These are phyloP conservation scores for Fusarium piperis DNA, from an alignment of 2,329 filamentous ascomycete species.

Conservation along the genomic window DNA sequence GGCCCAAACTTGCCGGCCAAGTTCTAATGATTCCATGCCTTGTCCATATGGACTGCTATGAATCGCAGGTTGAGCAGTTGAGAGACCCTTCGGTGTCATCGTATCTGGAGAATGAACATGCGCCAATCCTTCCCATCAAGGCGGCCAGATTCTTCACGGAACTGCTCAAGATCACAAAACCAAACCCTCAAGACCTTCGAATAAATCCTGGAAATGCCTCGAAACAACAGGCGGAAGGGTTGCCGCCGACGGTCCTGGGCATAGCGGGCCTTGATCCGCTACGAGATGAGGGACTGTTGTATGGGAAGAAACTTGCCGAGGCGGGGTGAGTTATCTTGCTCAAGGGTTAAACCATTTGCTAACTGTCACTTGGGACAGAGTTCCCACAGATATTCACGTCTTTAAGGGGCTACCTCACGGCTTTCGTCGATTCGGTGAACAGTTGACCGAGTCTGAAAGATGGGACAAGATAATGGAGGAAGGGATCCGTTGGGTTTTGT, in stretches of 20 bases:
- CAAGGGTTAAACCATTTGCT: background rate
- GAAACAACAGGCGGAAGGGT: constrained; percentile 46
- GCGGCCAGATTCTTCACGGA: background rate
- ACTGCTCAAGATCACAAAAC: background rate
- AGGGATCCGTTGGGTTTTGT: constrained; percentile 27
- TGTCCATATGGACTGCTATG: constrained; percentile 27
- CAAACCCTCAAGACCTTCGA: background rate
- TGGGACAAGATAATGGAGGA: constrained; percentile 1
- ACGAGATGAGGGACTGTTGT: constrained; percentile 59
- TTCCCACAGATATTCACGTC: background rate
- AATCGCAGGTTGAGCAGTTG: constrained; percentile 47
- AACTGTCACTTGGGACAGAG: background rate
- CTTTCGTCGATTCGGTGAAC: background rate
- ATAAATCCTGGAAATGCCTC: background rate
- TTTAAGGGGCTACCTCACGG: background rate
- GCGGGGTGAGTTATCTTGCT: constrained; percentile 49
- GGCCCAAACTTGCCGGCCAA: constrained; percentile 56
- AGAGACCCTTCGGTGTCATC: constrained; percentile 52
- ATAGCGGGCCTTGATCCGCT: constrained; percentile 58
- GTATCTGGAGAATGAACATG: constrained; percentile 52
- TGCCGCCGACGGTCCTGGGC: constrained; percentile 56
- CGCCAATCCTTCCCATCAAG: background rate
- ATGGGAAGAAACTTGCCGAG: constrained; percentile 52
- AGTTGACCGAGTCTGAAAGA: background rate
- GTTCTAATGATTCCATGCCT: constrained; percentile 60